Conservation (phyloP, 805 yeast species). For the Geotrichum ghanense region DNA sequence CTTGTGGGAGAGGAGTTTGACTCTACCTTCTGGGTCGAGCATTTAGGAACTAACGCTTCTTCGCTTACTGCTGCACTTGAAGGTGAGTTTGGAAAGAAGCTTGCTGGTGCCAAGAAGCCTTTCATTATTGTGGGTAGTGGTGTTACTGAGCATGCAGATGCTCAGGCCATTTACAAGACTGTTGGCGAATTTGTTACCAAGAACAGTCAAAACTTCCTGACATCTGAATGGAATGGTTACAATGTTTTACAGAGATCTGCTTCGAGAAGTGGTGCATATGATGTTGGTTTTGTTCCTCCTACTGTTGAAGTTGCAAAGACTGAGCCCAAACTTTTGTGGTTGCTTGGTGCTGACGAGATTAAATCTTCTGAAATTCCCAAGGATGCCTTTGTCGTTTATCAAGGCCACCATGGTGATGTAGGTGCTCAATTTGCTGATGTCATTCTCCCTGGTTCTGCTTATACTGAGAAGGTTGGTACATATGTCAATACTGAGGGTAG, state of each 20-base stretch:
- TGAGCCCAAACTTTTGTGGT: conserved; percentile 63
- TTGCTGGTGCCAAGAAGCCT: conserved; percentile 59
- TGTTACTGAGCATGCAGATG: conserved; percentile 56
- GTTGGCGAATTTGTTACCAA: conserved; percentile 49
- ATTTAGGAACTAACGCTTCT: conserved; percentile 49
- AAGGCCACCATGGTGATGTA: conserved; percentile 85
- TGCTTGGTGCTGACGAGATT: conserved; percentile 78
- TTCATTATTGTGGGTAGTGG: conserved; percentile 75
- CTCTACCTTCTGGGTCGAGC: conserved; percentile 56
- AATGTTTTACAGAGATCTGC: conserved; percentile 77
- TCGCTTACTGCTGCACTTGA: conserved; percentile 47
- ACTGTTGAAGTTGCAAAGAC: conserved; percentile 35
- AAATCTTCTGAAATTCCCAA: conserved; percentile 57
- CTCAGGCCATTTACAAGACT: conserved; percentile 45
- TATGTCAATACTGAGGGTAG: conserved; percentile 88
- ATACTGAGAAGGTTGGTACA: conserved; percentile 77
- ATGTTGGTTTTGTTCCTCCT: conserved; percentile 59
- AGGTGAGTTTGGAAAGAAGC: conserved; percentile 60
- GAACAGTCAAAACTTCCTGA: conserved; percentile 46
- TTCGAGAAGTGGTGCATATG: conserved; percentile 78
- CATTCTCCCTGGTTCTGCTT: conserved; percentile 76
- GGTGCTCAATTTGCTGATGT: conserved; percentile 88
- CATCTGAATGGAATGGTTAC: conserved; percentile 71
- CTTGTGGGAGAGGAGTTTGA: conserved; percentile 70
- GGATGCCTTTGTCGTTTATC: conserved; percentile 80